Evolutionary conservation across 75 land plant species (phyloP).

Genomic region (Gnetum montanum): DNA sequence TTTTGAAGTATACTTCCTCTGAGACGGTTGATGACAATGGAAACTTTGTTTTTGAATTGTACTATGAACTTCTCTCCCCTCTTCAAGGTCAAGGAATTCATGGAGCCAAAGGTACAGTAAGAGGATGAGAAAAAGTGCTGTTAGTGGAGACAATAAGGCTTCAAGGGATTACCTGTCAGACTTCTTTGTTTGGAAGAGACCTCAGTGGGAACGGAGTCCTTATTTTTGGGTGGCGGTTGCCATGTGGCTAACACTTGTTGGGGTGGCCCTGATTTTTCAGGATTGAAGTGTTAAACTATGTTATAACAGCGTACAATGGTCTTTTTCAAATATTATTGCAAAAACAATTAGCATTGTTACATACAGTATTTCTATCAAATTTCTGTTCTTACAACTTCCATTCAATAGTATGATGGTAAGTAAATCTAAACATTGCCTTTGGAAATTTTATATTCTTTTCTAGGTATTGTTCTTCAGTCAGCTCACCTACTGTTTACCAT

Average conservation of each 20-base stretch:
- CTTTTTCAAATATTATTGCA: too few relatives aligned
- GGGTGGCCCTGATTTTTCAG: constrained; percentile 60
- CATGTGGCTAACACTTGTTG: constrained; percentile 69
- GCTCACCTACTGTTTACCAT: too few relatives aligned
- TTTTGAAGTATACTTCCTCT: constrained; percentile 3
- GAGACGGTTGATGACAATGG: neutral
- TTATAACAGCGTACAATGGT: too few relatives aligned
- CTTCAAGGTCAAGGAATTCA: constrained; percentile 51
- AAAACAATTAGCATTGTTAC: too few relatives aligned
- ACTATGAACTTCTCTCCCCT: neutral
- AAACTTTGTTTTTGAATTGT: neutral
- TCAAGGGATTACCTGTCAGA: constrained; percentile 60
- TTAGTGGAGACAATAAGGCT: constrained; percentile 32
- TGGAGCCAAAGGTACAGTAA: constrained; percentile 79
- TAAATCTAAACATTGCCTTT: too few relatives aligned
- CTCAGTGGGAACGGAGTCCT: constrained; percentile 68
- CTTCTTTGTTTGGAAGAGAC: constrained; percentile 73
- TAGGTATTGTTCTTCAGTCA: too few relatives aligned
- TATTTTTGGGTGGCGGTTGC: constrained; percentile 77
- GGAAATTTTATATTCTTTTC: too few relatives aligned
- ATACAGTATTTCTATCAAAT: too few relatives aligned
- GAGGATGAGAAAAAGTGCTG: constrained; percentile 12
- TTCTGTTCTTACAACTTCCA: too few relatives aligned
- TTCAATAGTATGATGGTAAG: too few relatives aligned
- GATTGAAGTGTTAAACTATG: too few relatives aligned